These are phyloP conservation scores for Xylaria arbuscula DNA, from an alignment of 2,329 filamentous ascomycete genomes.

Conservation along the genomic window DNA sequence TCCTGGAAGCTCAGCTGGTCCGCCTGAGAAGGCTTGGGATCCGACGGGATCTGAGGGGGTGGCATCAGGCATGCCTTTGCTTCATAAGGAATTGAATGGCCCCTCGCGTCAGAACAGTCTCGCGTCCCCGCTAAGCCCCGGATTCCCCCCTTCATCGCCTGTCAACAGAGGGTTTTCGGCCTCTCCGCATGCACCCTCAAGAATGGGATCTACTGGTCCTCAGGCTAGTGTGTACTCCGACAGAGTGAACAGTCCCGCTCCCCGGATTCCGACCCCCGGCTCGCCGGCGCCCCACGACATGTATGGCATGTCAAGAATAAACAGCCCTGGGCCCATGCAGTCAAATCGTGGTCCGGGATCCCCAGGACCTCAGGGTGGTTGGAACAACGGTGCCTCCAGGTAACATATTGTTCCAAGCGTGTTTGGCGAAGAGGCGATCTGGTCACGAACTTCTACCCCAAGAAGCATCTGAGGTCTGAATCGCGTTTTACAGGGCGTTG, in stretches of 20 bases:
- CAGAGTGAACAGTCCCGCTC: conserved; percentile 45
- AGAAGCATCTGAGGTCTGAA: neutral
- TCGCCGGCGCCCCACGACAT: conserved; percentile 39
- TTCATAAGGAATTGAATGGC: conserved; percentile 24
- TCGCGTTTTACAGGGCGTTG: conserved; percentile 28
- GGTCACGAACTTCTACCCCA: neutral
- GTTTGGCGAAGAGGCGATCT: neutral
- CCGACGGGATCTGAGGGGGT: conserved; percentile 32
- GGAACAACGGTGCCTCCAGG: conserved; percentile 24
- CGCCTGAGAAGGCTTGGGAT: conserved; percentile 39
- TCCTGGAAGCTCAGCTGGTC: conserved; percentile 39
- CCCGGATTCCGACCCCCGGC: conserved; percentile 28
- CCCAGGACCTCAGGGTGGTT: conserved; percentile 31
- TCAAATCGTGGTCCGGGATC: conserved; percentile 32
- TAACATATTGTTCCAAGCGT: neutral
- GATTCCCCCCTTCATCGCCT: conserved; percentile 43
- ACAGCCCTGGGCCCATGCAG: conserved; percentile 37
- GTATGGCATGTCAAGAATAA: conserved; percentile 39
- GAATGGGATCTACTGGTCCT: conserved; percentile 46
- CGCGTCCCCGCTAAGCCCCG: conserved; percentile 42
- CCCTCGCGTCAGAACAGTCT: conserved; percentile 39
- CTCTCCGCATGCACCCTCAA: conserved; percentile 44
- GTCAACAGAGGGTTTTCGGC: conserved; percentile 47
- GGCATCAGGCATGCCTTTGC: conserved; percentile 29
- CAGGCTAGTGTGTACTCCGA: conserved; percentile 35